phyloP scores from a whole-genome alignment of 1,284 basidiomycete genomes.

The Pyrrhoderma noxium region DNA sequence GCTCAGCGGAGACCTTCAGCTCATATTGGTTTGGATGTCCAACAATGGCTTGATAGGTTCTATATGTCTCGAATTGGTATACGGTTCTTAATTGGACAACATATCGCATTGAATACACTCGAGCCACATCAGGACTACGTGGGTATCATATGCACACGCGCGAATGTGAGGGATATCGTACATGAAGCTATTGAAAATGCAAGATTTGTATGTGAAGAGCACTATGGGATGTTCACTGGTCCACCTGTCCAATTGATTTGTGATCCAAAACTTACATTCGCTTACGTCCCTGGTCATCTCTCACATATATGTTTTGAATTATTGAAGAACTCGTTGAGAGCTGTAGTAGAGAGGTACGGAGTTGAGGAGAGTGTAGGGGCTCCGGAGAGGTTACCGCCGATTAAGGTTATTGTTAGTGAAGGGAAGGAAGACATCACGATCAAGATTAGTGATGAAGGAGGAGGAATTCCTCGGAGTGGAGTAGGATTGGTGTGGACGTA shows the following conservation, averaged over 20 bases:
- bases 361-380: slow-evolving; percentile 65
- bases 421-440: slow-evolving; percentile 96
- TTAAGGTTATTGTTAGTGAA: slow-evolving; percentile 96
- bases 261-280: slow-evolving; percentile 80
- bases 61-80: slow-evolving; percentile 98
- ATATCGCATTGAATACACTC: slow-evolving; percentile 87
- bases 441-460: slow-evolving; percentile 96
- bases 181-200: slow-evolving; percentile 99
- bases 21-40: slow-evolving; percentile 82
- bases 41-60: slow-evolving; percentile 95
- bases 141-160: slow-evolving; percentile 96
- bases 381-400: slow-evolving; percentile 65
- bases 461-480: slow-evolving; percentile 90
- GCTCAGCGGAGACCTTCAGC: slow-evolving; percentile 39
- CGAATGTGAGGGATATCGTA: slow-evolving; percentile 93
- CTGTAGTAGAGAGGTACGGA: slow-evolving; percentile 91
- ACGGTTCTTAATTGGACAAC: slow-evolving; percentile 91
- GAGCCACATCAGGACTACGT: slow-evolving; percentile 89
- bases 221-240: slow-evolving; percentile 93
- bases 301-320: slow-evolving; percentile 97
- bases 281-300: slow-evolving; percentile 94
- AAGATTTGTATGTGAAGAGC: slow-evolving; percentile 96
- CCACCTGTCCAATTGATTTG: slow-evolving; percentile 97
- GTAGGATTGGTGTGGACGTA: slow-evolving; percentile 98
- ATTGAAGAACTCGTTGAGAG: slow-evolving; percentile 97